Base-by-base conservation (phyloP, 495 filamentous ascomycete genomes). In the Podospora tetraspora region DNA sequence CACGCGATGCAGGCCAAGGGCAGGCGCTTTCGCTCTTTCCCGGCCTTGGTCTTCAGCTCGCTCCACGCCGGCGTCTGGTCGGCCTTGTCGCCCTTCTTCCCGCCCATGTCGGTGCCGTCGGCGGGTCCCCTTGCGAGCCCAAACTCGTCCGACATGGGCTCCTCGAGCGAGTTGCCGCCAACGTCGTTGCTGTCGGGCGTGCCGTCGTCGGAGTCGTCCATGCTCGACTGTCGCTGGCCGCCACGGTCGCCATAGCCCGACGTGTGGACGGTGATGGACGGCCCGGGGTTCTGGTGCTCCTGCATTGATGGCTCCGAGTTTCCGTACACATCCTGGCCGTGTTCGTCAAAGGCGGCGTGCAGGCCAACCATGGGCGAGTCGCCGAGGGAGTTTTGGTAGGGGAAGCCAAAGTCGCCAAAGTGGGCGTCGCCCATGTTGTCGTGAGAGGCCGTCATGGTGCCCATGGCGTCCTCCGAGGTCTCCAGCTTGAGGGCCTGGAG, bases 1-100 rank as follows among this genome's bases (percentile, higher is more conserved):
- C 95, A 99, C 10, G 94, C 94, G 73, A 99, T 97, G 76, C 95
- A 99, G 27, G 95, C 95, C 72, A 99, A 81, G 23, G 95, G 95
- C 59, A 99, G 78, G 24, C 95, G 87, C 78, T 97, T 97, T 65
- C 95, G 87, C 76, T 97, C 94, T 78, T 99, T 99, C 0, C 95
- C 95, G 19, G 95, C 95, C 80, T 99, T 99, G 9, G 95, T 99
- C 79, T 97, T 97, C 74, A 97, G 85, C 75, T 97, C 94, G 75
- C 86, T 95, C 95, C 95, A 99, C n/a, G 91, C 79, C 8, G 93
- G 92, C 13, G 82, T 78, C 7, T 80, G 78, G 63, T 85, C 86
- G 24, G 84, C 81, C 72, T 87, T 87, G 63, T 88, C 87, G 57
- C 83, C 86, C 59, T 83, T 87, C 7, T 83, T 82, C 25, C 77